phyloP scores from a whole-genome alignment of 2,329 filamentous ascomycete genomes.

The Fusarium penzigii region DNA sequence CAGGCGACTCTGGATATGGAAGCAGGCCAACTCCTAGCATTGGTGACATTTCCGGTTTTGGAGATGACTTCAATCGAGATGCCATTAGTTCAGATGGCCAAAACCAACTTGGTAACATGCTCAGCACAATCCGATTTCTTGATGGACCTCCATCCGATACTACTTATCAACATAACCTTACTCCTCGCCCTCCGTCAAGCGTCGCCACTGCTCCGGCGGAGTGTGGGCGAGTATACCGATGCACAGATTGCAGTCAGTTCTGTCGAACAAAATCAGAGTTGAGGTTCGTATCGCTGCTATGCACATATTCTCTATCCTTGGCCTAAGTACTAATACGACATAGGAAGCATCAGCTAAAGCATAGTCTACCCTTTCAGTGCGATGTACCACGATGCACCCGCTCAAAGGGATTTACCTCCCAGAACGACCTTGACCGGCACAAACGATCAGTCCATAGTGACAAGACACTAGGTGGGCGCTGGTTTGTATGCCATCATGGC shows the following conservation, averaged over 20 bases:
- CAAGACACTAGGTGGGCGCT: constrained; percentile 30
- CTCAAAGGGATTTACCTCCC: constrained; percentile 71
- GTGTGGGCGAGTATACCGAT: constrained; percentile 30
- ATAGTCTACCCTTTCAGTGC: constrained; percentile 69
- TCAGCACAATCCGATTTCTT: constrained; percentile 33
- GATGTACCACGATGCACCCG: constrained; percentile 56
- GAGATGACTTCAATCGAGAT: constrained; percentile 44
- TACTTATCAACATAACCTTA: constrained; percentile 8
- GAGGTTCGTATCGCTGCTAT: constrained; percentile 42
- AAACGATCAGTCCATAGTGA: constrained; percentile 69
- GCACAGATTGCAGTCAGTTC: constrained; percentile 40
- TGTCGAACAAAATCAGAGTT: constrained; percentile 57
- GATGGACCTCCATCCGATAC: neutral
- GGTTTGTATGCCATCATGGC: constrained; percentile 29
- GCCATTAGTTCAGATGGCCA: constrained; percentile 32
- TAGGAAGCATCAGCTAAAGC: constrained; percentile 75
- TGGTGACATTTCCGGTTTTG: constrained; percentile 45
- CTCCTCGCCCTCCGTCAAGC: constrained; percentile 14
- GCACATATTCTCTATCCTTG: neutral
- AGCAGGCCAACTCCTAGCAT: constrained; percentile 43
- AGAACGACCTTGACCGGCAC: constrained; percentile 82
- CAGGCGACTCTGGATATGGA: constrained; percentile 51
- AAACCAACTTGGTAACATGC: constrained; percentile 31
- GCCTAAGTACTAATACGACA: constrained; percentile 18
- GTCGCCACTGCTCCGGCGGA: constrained; percentile 16